These are phyloP conservation scores for Talaromyces sp. DNA, from an alignment of 2,329 filamentous ascomycete genomes.

Conservation along the genomic window DNA sequence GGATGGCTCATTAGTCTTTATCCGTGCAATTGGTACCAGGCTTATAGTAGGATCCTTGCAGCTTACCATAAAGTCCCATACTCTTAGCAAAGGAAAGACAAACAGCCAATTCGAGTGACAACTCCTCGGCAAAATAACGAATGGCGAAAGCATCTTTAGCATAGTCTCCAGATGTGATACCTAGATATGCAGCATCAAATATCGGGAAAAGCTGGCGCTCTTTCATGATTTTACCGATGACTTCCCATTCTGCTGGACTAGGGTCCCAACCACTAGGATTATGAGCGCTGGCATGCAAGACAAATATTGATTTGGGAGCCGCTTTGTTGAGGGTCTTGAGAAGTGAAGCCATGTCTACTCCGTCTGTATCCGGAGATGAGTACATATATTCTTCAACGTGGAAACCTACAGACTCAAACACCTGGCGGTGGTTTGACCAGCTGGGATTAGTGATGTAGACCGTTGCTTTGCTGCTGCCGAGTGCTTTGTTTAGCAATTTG, in stretches of 20 bases:
- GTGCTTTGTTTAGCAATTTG: constrained; percentile 64
- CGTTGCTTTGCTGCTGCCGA: constrained; percentile 69
- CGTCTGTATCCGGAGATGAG: neutral
- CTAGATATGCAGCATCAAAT: constrained; percentile 30
- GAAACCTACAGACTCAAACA: constrained; percentile 82
- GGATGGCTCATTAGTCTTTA: neutral
- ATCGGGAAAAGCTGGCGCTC: constrained; percentile 83
- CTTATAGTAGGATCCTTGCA: neutral
- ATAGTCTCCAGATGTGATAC: constrained; percentile 22
- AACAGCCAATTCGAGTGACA: constrained; percentile 66
- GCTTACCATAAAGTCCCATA: constrained; percentile 30
- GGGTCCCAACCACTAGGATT: constrained; percentile 96
- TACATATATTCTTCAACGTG: constrained; percentile 52
- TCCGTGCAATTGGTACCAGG: neutral
- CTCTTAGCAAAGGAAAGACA: constrained; percentile 60
- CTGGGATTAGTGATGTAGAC: constrained; percentile 91
- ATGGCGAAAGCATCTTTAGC: constrained; percentile 62
- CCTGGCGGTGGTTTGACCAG: constrained; percentile 97
- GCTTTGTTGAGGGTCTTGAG: constrained; percentile 55
- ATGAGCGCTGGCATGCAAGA: constrained; percentile 91
- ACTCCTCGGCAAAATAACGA: constrained; percentile 74
- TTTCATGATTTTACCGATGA: constrained; percentile 72
- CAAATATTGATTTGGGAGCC: constrained; percentile 72
- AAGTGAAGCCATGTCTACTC: neutral
- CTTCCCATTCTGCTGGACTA: constrained; percentile 83